phyloP scores from a whole-genome alignment of 1,284 basidiomycete species.

The Heterobasidion occidentale region DNA sequence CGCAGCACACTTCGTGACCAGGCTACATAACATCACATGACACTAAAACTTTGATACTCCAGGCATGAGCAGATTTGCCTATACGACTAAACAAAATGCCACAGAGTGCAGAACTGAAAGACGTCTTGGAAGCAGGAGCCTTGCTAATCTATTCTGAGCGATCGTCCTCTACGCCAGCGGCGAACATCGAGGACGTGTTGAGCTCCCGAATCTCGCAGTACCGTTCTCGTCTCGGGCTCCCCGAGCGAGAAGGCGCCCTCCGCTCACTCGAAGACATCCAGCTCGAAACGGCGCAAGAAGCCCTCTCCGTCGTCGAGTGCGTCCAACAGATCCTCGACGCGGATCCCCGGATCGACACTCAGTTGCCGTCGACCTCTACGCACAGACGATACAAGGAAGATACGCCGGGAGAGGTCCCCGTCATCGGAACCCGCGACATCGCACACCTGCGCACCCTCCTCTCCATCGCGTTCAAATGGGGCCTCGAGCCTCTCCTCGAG shows the following conservation, averaged over 20 bases:
- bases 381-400: background rate
- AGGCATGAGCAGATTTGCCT: too few species aligned
- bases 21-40: too few species aligned
- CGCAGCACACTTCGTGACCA: too few species aligned
- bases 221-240: conserved; percentile 23
- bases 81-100: background rate
- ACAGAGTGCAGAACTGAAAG: background rate
- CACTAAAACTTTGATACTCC: too few species aligned
- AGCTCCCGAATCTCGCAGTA: conserved; percentile 31
- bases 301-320: conserved; percentile 43
- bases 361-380: background rate
- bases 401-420: conserved; percentile 20
- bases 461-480: conserved; percentile 67
- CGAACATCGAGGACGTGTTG: conserved; percentile 31
- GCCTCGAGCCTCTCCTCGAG: conserved; percentile 41
- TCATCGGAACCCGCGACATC: conserved; percentile 61
- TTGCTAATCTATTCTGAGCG: background rate
- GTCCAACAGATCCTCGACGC: conserved; percentile 38
- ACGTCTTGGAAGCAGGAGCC: background rate
- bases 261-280: conserved; percentile 36
- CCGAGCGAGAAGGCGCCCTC: conserved; percentile 9
- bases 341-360: conserved; percentile 8
- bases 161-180: background rate
- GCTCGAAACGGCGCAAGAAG: conserved; percentile 46
- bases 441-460: conserved; percentile 51